These are phyloP conservation scores for Starmera stellimalicola DNA, from an alignment of 1,139 yeast genomes.

Conservation along the genomic window DNA sequence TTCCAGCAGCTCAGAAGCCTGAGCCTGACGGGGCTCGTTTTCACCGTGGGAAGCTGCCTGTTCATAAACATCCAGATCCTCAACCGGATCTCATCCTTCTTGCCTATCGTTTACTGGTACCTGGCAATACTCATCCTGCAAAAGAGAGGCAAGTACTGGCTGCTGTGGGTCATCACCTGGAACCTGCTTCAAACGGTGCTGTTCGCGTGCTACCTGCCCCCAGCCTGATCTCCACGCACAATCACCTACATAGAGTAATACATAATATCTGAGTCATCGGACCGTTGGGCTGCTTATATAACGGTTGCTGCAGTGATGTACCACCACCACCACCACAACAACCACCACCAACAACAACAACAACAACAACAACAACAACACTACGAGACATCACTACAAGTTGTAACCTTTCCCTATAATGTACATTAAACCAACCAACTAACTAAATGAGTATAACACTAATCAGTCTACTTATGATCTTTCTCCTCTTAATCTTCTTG, in stretches of 20 bases:
- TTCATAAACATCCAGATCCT: constrained; percentile 83
- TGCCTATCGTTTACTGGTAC: constrained; percentile 73
- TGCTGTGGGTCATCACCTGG: constrained; percentile 45
- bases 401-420: constrained; percentile 32
- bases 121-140: constrained; percentile 32
- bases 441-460: too few relatives aligned
- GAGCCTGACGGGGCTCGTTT: constrained; percentile 29
- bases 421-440: not conserved
- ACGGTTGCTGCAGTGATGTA: too few relatives aligned
- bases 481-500: constrained; percentile 97
- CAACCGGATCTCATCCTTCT: constrained; percentile 66
- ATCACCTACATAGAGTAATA: too few relatives aligned
- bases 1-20: constrained; percentile 13
- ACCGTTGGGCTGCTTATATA: too few relatives aligned
- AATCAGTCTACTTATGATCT: constrained; percentile 47
- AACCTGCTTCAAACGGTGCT: constrained; percentile 46
- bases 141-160: constrained; percentile 21
- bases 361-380: not conserved
- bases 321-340: too few relatives aligned
- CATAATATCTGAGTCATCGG: too few relatives aligned
- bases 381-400: not conserved
- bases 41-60: constrained; percentile 34
- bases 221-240: too few relatives aligned
- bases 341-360: not conserved
- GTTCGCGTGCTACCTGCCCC: constrained; percentile 64